A percentile compares a stretch with the other conserved stretches of the same genome.
Conservation (phyloP, 2,329 filamentous ascomycete genomes). For the Monosporascus sp. region DNA sequence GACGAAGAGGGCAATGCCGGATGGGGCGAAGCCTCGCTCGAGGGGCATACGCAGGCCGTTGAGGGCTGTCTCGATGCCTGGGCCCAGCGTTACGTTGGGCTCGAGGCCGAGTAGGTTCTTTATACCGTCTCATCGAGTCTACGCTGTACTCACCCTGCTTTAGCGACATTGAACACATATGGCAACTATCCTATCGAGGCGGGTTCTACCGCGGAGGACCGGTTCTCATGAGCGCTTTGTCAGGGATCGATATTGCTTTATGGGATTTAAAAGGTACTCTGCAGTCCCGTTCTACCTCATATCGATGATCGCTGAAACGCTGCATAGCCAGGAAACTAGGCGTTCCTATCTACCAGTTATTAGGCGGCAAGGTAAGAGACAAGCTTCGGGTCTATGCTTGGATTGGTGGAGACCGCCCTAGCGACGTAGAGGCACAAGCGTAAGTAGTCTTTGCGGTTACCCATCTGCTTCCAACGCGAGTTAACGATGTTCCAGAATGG, state of each 20-base stretch:
- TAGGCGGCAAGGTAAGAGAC: conserved; percentile 68
- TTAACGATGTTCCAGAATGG: conserved; percentile 35
- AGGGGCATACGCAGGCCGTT: conserved; percentile 68
- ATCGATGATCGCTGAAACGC: background rate
- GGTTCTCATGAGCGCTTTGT: conserved; percentile 73
- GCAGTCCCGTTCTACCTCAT: background rate
- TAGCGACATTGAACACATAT: conserved; percentile 75
- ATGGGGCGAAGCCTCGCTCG: conserved; percentile 71
- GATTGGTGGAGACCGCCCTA: conserved; percentile 70
- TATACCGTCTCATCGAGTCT: background rate
- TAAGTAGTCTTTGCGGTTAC: conserved; percentile 25
- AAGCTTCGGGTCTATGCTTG: conserved; percentile 70
- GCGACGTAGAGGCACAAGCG: conserved; percentile 59
- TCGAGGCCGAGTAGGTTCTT: conserved; percentile 60
- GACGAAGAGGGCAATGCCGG: conserved; percentile 60
- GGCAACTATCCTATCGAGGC: conserved; percentile 66
- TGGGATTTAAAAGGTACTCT: conserved; percentile 65
- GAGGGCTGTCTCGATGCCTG: conserved; percentile 69
- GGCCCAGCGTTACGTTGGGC: conserved; percentile 54
- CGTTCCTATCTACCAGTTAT: conserved; percentile 66
- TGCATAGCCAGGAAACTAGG: conserved; percentile 38
- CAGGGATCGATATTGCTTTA: conserved; percentile 72
- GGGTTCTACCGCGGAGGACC: conserved; percentile 74
- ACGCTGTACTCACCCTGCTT: background rate
- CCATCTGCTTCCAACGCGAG: rapidly evolving